Percentiles rank a stretch among this genome's conserved stretches.
Conservation (phyloP, 495 filamentous ascomycete species). For the Tuber magnatum region DNA sequence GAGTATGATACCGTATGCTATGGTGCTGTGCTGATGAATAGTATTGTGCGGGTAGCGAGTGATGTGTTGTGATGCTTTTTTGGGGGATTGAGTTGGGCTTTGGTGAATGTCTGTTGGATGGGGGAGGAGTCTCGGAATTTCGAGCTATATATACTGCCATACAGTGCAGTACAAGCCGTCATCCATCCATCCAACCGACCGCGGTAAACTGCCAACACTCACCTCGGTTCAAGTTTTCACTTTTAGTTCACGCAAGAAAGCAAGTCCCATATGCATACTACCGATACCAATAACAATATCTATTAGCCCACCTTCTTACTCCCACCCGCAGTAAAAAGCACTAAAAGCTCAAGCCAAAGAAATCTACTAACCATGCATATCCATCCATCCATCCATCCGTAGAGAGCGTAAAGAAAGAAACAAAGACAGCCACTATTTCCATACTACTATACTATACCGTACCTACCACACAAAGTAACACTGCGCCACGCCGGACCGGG, state of each 20-base stretch:
- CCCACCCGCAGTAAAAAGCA: background rate
- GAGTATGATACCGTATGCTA: background rate
- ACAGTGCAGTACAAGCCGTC: no score
- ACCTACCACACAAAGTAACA: background rate
- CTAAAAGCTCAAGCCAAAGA: background rate
- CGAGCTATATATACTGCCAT: no score
- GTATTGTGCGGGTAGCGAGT: background rate
- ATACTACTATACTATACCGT: background rate
- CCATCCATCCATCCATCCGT: slow-evolving; percentile 1
- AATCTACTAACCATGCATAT: slow-evolving; percentile 1
- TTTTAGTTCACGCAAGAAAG: background rate
- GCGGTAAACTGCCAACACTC: background rate
- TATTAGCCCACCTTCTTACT: background rate
- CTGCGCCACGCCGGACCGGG: background rate
- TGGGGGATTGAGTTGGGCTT: background rate
- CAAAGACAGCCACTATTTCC: background rate
- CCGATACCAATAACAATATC: background rate
- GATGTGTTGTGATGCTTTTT: background rate
- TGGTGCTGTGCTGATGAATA: background rate
- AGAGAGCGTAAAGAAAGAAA: background rate
- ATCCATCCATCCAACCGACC: background rate
- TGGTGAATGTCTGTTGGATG: background rate
- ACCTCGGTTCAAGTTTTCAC: background rate
- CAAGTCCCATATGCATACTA: background rate
- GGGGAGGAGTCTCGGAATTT: background rate